Evolutionary conservation across 306 rosid genomes (phyloP).

Genomic region (Clitoria ternatea): DNA sequence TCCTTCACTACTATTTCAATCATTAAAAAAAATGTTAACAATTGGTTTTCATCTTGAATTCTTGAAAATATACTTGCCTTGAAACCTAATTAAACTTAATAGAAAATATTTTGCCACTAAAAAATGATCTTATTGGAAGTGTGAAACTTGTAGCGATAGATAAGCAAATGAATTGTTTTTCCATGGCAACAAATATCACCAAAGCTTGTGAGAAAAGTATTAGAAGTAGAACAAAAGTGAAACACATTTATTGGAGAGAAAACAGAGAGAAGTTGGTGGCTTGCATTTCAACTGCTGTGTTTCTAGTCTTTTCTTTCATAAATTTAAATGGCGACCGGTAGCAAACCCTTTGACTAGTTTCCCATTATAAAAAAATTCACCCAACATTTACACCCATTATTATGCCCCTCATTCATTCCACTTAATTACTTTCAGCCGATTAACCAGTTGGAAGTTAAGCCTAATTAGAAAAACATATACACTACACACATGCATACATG

Average conservation of each 20-base stretch:
- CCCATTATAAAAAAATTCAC: slow-evolving; percentile 22
- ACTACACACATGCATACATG: too few relatives aligned
- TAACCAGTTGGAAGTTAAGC: slow-evolving; percentile 9
- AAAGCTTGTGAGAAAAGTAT: slow-evolving; percentile 36
- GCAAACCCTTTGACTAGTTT: not conserved
- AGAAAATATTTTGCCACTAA: too few relatives aligned
- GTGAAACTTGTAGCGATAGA: not conserved
- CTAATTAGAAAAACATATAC: slow-evolving; percentile 10
- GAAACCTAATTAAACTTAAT: too few relatives aligned
- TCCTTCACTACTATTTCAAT: too few relatives aligned
- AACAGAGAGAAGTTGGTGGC: slow-evolving; percentile 50
- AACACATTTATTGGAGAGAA: slow-evolving; percentile 30
- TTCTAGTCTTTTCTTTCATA: slow-evolving; percentile 21
- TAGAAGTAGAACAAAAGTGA: not conserved
- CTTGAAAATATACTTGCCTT: too few relatives aligned
- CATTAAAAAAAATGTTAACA: too few relatives aligned
- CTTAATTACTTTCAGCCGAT: not conserved
- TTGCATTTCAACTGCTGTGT: slow-evolving; percentile 48
- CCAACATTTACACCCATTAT: slow-evolving; percentile 20
- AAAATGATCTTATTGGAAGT: too few relatives aligned
- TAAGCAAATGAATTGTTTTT: not conserved
- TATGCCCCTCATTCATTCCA: not conserved
- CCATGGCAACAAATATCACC: not conserved
- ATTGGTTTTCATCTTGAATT: too few relatives aligned
- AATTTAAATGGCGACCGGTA: not conserved